Evolutionary conservation across 2,329 filamentous ascomycete species (phyloP), one percentile per base, ranked within the genome.

Genomic region (Hypoxylon sp.): DNA sequence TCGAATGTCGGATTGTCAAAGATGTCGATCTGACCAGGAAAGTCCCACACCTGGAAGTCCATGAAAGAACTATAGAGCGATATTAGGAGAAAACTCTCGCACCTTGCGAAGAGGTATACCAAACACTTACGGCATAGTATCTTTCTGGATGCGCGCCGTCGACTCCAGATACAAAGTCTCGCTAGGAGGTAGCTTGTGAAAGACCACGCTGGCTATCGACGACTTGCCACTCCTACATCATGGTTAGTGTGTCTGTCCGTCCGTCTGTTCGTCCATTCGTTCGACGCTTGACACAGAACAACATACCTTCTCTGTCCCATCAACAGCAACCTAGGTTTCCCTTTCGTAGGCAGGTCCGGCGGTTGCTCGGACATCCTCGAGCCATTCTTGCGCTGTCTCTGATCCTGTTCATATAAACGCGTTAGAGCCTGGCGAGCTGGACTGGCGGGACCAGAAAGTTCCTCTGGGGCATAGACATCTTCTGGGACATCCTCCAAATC

Each of bases 11-110:
- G 88, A 70, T 95, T 92, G 58, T 96, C 88, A 69, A 96, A 96
- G 53, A 86, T 81, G 77, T 97, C 91, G 64, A 98, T 86, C 76
- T 98, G 93, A 20, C 94, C 93, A 1, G 95, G 95, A 55, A 99
- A 93, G 73, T 99, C 95, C 91, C 93, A 97, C 43, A 97, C 91
- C 77, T 98, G 94, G 67, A 98, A 97, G 73, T 98, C 94, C 92
- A 98, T 97, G 73, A 99, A 98, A 2, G 95, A 98, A 67, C 92
- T 97, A 49, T 56, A 15, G 38, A 3, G 2, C 13, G 23, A 18
- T 10, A 60, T 73, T 27, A 71, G 69, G 42, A 58, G 38, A n/a
- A 45, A 23, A 4, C 8, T 40, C 20, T 41, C 20, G 15, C 10
- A 15, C 21, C 21, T 31, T 53, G 33, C 45, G 13, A 17, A 23